phyloP scores from a whole-genome alignment of 1,284 basidiomycete genomes.

The Ustilago xerochloae region DNA sequence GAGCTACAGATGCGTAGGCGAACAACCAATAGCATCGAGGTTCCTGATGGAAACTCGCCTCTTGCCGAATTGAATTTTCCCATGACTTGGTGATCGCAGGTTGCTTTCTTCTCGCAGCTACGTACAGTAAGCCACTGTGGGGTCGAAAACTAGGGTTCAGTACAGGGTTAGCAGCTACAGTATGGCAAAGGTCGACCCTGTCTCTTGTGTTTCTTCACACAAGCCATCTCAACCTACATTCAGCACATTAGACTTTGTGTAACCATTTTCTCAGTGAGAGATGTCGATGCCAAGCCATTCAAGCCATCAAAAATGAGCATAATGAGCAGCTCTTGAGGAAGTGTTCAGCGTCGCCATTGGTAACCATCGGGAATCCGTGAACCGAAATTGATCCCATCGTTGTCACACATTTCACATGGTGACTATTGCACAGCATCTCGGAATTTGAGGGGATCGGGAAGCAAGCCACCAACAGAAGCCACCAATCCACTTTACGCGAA shows the following conservation, averaged over 20 bases:
- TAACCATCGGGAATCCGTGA: background rate
- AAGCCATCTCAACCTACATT: no score
- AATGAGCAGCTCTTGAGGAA: no score
- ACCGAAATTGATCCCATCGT: no score
- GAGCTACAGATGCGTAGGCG: background rate
- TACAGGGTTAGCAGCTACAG: background rate
- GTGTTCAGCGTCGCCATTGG: background rate
- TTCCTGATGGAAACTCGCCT: conserved; percentile 15
- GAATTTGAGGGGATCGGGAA: background rate
- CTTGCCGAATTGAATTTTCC: conserved; percentile 15
- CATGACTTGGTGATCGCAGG: conserved; percentile 2
- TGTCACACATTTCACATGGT: no score
- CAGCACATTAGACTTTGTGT: no score
- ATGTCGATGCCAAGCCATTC: no score
- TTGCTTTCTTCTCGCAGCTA: background rate
- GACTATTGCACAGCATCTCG: no score
- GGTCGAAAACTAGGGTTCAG: background rate
- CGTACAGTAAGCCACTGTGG: background rate
- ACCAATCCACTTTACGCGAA: background rate
- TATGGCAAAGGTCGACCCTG: no score
- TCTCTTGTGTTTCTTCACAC: no score
- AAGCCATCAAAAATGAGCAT: no score
- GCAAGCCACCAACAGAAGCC: background rate
- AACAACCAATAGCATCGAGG: conserved; percentile 16
- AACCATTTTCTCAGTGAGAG: no score